These are phyloP conservation scores for Fusarium algeriense DNA, from an alignment of 2,329 filamentous ascomycete genomes.

Conservation along the genomic window DNA sequence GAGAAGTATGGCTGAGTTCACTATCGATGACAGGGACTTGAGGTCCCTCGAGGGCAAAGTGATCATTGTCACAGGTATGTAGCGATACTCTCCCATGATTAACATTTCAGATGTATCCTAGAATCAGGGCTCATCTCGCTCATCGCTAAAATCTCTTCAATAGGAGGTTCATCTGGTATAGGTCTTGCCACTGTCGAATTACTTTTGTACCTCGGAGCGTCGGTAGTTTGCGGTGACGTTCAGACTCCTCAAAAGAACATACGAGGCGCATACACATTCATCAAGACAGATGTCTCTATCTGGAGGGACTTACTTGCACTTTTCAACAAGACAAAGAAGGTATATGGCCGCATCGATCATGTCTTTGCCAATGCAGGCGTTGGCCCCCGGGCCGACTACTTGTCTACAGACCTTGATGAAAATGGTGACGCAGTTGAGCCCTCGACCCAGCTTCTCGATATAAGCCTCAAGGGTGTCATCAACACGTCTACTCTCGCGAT, in stretches of 20 bases:
- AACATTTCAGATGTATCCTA: no score
- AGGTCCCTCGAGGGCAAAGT: no score
- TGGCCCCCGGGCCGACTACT: constrained; percentile 58
- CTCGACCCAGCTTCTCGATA: constrained; percentile 56
- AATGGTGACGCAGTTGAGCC: constrained; percentile 63
- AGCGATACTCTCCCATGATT: no score
- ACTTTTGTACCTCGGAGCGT: constrained; percentile 65
- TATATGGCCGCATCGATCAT: constrained; percentile 56
- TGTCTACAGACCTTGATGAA: constrained; percentile 60
- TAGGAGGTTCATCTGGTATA: constrained; percentile 70
- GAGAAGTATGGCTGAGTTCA: no score
- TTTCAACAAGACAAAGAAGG: constrained; percentile 64
- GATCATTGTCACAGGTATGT: no score
- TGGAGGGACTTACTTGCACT: constrained; percentile 64
- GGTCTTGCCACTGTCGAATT: constrained; percentile 66
- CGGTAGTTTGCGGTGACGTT: constrained; percentile 67
- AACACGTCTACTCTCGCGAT: constrained; percentile 63
- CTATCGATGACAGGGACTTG: no score
- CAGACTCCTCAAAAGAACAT: constrained; percentile 53
- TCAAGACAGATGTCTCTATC: constrained; percentile 60
- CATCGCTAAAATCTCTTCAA: no score
- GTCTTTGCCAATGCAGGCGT: constrained; percentile 71
- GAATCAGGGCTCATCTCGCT: no score
- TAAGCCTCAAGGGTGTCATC: constrained; percentile 63
- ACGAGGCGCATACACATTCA: constrained; percentile 48